Base-by-base conservation (phyloP, 768 basidiomycete genomes). In the Podaxis carcinomalis region DNA sequence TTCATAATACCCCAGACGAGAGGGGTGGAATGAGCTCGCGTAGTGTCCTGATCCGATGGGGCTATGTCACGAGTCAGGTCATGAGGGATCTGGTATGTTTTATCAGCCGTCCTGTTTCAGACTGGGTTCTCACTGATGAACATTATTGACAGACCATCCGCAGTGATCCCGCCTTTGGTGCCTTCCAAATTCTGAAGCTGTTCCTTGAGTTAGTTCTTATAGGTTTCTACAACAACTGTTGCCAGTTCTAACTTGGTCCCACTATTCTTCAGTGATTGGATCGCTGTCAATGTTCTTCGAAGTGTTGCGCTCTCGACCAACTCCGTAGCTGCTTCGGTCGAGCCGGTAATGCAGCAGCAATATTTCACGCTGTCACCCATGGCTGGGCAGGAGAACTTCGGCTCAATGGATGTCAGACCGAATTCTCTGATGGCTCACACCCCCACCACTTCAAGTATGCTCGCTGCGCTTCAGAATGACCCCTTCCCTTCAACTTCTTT, bases 21-120 rank as follows among this genome's bases (percentile, higher is more conserved):
- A 80, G 89, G 67, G 79, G 86, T 61, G 85, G 87, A 14, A 86
- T 93, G 88, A 92, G 90, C 72, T 92, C 92, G 51, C 80, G 93
- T 64, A 93, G 91, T 69, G 84, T 93, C 56, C 79, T 95, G 69
- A 92, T 94, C 71, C 86, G 92, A 58, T 93, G 92, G 92, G 90
- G 92, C 53, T 94, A 94, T 74, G 93, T 94, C 69, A 93, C 92
- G 16, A 91, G 89, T 73, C 92, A 95, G 73, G 86, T 95, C 67
- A 95, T 94, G 92, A 80, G 93, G 67, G 93, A 95, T 74, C 77
- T 95, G 72, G 90, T 93, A 70, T 72, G 89, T 73, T 36, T 59
- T 57, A 37, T 53, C 25, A 37, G 13, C 13, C 59, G 35, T 54
- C 57, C 37, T 54, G 9, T 59, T 56, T 46, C 67, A 28, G 44